Percentiles rank a stretch among this genome's conserved stretches.
phyloP scores from a whole-genome alignment of 495 filamentous ascomycete species.

The Thermothielavioides terrestris region DNA sequence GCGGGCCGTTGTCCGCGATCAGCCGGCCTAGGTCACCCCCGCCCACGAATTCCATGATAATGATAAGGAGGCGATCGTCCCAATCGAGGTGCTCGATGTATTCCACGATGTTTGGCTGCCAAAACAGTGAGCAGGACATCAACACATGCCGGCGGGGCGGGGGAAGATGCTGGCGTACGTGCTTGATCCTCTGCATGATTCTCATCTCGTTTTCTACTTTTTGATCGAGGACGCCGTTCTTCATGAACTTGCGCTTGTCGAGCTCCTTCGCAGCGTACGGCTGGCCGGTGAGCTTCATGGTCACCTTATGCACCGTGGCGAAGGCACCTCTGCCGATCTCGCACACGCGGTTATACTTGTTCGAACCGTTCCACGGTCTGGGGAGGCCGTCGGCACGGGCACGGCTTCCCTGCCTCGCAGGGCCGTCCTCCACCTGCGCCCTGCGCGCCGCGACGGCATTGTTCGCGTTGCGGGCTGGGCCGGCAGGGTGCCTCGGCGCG shows the following conservation, averaged over 20 bases:
- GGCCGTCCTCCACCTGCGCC: neutral
- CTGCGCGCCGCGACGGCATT: conserved; percentile 2
- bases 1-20: conserved; percentile 47
- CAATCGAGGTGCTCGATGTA: conserved; percentile 80
- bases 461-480: neutral
- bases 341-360: conserved; percentile 71
- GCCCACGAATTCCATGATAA: conserved; percentile 88
- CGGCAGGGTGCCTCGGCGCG: neutral
- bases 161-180: conserved; percentile 49
- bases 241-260: conserved; percentile 80
- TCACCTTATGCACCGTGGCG: conserved; percentile 80
- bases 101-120: conserved; percentile 80
- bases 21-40: conserved; percentile 75
- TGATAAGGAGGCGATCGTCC: conserved; percentile 70
- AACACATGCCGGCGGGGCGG: neutral
- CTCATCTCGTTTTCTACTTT: conserved; percentile 92
- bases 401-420: neutral
- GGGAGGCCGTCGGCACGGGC: conserved; percentile 20
- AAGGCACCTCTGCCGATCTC: conserved; percentile 88
- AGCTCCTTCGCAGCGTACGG: conserved; percentile 87
- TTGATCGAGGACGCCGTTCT: conserved; percentile 71
- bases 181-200: conserved; percentile 75
- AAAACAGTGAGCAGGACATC: neutral
- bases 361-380: conserved; percentile 67
- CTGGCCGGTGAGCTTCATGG: conserved; percentile 66